These are phyloP conservation scores for Paramecium bursaria DNA, from an alignment of 73 alveolate genomes.

Conservation along the genomic window DNA sequence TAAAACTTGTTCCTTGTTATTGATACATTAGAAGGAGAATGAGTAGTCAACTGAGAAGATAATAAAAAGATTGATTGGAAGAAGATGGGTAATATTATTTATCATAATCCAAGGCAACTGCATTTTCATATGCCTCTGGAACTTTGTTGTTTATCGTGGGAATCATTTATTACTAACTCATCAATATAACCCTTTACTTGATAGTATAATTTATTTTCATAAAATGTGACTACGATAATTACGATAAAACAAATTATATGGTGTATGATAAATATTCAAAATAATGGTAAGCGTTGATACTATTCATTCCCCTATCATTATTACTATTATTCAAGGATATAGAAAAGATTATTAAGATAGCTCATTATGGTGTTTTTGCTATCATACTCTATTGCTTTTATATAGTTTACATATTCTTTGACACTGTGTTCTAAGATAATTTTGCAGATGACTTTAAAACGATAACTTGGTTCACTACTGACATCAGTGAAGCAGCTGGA, in stretches of 20 bases:
- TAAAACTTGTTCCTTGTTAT: slow-evolving; percentile 54
- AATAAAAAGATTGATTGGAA: slow-evolving; percentile 58
- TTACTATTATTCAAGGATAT: slow-evolving; percentile 56
- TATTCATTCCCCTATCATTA: slow-evolving; percentile 47
- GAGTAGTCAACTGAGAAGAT: slow-evolving; percentile 37
- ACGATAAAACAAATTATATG: slow-evolving; percentile 11
- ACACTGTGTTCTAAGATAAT: slow-evolving; percentile 9
- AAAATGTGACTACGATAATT: slow-evolving; percentile 25
- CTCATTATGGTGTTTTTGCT: slow-evolving; percentile 70
- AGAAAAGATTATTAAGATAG: slow-evolving; percentile 53
- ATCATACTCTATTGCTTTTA: slow-evolving; percentile 48
- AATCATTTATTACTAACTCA: slow-evolving; percentile 56
- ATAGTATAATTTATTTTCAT: slow-evolving; percentile 30
- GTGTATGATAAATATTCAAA: slow-evolving; percentile 57
- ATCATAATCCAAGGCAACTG: slow-evolving; percentile 6
- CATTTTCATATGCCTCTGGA: slow-evolving; percentile 36
- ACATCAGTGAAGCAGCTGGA: slow-evolving; percentile 59
- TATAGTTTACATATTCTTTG: slow-evolving; percentile 40
- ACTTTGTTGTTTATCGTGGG: slow-evolving; percentile 67
- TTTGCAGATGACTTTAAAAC: neutral
- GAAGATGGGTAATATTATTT: slow-evolving; percentile 19
- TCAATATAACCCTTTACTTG: slow-evolving; percentile 60
- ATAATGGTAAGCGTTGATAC: slow-evolving; percentile 61
- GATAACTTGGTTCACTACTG: slow-evolving; percentile 44
- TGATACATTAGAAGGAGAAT: slow-evolving; percentile 60